These are phyloP conservation scores for Auricularia cornea DNA, from an alignment of 768 basidiomycete species.

Conservation along the genomic window DNA sequence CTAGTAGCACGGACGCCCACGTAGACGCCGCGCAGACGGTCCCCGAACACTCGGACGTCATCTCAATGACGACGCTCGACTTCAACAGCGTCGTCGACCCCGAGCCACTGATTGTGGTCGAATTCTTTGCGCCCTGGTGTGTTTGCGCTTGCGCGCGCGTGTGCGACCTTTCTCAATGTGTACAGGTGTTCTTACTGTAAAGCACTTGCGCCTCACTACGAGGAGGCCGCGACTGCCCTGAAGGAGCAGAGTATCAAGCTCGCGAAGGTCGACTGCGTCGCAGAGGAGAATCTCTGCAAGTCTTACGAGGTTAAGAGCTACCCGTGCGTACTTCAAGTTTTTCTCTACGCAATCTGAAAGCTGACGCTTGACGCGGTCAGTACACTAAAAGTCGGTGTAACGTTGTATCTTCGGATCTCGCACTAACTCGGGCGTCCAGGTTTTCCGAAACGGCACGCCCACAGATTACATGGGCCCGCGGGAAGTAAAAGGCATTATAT, in stretches of 20 bases:
- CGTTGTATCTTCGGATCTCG: neutral
- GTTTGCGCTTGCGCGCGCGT: neutral
- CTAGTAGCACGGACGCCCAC: too few species aligned
- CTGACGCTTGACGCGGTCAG: neutral
- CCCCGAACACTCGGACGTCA: conserved; percentile 70
- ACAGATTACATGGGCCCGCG: conserved; percentile 82
- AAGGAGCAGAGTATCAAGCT: conserved; percentile 86
- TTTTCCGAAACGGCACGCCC: conserved; percentile 78
- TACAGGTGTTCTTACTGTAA: conserved; percentile 92
- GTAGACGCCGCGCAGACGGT: conserved; percentile 43
- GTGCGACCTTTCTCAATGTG: neutral
- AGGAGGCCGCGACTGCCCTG: conserved; percentile 86
- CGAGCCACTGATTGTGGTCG: conserved; percentile 76
- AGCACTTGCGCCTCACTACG: conserved; percentile 87
- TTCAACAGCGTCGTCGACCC: conserved; percentile 59
- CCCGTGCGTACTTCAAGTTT: conserved; percentile 50
- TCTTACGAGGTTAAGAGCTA: conserved; percentile 84
- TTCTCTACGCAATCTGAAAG: neutral
- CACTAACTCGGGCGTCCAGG: conserved; percentile 61
- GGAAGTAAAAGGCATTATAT: conserved; percentile 93
- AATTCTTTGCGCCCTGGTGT: conserved; percentile 91
- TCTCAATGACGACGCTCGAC: conserved; percentile 58
- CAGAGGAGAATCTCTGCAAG: conserved; percentile 85
- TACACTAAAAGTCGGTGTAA: conserved; percentile 10
- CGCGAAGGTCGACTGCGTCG: conserved; percentile 97